Conservation (phyloP, 306 rosid species). For the Fagus sylvatica region DNA sequence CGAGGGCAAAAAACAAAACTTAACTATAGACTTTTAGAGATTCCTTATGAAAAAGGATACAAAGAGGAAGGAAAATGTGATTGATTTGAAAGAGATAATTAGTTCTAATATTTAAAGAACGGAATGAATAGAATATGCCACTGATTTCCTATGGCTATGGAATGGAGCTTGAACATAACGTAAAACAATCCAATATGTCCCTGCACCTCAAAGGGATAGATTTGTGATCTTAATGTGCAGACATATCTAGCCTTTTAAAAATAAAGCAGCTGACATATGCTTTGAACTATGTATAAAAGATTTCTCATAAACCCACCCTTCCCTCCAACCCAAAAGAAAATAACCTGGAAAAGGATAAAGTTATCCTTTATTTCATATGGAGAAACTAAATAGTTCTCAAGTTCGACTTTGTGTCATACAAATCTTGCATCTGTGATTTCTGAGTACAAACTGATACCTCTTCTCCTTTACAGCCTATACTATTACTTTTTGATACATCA, state of each 20-base stretch:
- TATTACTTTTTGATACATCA: too few species aligned
- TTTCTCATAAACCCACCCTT: too few species aligned
- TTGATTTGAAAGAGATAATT: neutral
- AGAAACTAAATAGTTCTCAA: too few species aligned
- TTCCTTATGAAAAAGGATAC: constrained; percentile 16
- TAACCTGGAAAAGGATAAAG: neutral
- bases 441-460: too few species aligned
- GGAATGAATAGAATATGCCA: neutral
- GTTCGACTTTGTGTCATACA: too few species aligned
- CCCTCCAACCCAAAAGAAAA: neutral
- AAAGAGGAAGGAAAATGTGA: neutral
- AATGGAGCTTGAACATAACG: neutral
- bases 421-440: too few species aligned
- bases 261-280: too few species aligned
- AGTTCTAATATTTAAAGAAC: neutral
- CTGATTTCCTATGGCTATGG: neutral
- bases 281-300: neutral
- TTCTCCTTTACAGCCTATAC: too few species aligned
- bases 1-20: constrained; percentile 18
- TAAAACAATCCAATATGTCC: neutral
- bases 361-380: too few species aligned
- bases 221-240: neutral
- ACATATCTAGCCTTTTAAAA: too few species aligned
- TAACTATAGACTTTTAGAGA: constrained; percentile 4
- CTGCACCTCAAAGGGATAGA: neutral